These are phyloP conservation scores for Penicillium sp. DNA, from an alignment of 2,329 filamentous ascomycete genomes.

Conservation along the genomic window DNA sequence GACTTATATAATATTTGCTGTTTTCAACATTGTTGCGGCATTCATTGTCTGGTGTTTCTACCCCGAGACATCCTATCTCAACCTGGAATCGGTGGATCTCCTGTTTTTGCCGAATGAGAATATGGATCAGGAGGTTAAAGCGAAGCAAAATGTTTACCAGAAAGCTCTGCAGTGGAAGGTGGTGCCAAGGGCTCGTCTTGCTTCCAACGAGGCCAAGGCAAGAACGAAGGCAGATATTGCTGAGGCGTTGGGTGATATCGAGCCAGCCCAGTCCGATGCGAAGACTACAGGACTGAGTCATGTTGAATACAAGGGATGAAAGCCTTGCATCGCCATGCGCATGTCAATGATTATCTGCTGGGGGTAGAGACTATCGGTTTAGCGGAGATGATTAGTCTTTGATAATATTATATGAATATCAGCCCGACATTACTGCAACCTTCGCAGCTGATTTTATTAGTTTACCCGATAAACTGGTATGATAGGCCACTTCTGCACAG, in stretches of 20 bases:
- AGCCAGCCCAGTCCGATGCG: not conserved
- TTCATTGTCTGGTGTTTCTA: slow-evolving; percentile 38
- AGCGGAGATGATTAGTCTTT: no score
- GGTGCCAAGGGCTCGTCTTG: slow-evolving; percentile 14
- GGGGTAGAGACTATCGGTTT: no score
- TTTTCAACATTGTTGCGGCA: slow-evolving; percentile 56
- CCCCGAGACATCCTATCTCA: slow-evolving; percentile 43
- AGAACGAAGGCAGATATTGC: slow-evolving; percentile 8
- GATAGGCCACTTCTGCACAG: no score
- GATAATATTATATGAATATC: no score
- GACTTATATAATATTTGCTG: slow-evolving; percentile 69
- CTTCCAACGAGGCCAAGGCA: slow-evolving; percentile 18
- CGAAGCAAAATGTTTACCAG: slow-evolving; percentile 14
- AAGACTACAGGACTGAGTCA: slow-evolving; percentile 3
- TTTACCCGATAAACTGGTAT: no score
- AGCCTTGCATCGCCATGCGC: not conserved
- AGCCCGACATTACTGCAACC: not conserved
- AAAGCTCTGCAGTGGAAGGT: slow-evolving; percentile 16
- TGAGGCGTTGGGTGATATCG: slow-evolving; percentile 8
- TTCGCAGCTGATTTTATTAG: not conserved
- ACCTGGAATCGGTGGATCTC: slow-evolving; percentile 47
- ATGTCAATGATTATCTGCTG: no score
- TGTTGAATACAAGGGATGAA: slow-evolving; percentile 4
- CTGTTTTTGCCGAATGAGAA: slow-evolving; percentile 32
- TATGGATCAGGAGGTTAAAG: slow-evolving; percentile 13